phyloP scores from a whole-genome alignment of 495 filamentous ascomycete genomes.

The Bacidia rubella region DNA sequence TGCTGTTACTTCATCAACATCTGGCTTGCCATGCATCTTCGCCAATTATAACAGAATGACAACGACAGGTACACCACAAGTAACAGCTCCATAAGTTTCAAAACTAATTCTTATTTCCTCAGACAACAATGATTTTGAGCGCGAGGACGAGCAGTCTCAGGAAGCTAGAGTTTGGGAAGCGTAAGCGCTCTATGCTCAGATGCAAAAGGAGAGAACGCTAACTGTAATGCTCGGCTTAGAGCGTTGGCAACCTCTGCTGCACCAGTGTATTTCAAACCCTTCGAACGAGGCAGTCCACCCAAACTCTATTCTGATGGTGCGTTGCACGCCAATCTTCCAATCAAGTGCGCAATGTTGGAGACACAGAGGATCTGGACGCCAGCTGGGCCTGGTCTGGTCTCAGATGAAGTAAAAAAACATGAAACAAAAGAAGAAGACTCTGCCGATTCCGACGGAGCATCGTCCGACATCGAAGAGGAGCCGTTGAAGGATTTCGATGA shows the following conservation, averaged over 20 bases:
- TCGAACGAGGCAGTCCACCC: constrained; percentile 1
- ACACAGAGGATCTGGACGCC: constrained; percentile 5
- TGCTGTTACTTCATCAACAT: background rate
- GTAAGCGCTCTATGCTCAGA: background rate
- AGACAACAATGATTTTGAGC: background rate
- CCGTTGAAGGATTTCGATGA: background rate
- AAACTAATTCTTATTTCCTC: background rate
- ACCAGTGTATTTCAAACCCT: constrained; percentile 11
- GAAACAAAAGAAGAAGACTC: background rate
- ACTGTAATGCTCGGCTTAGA: too few species aligned
- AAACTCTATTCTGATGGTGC: constrained; percentile 9
- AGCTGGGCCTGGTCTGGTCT: background rate
- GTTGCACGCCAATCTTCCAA: constrained; percentile 9
- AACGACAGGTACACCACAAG: background rate
- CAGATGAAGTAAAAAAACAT: background rate
- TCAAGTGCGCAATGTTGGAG: constrained; percentile 6
- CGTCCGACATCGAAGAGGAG: background rate
- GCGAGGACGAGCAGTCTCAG: background rate
- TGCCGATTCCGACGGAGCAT: background rate
- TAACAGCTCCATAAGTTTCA: too few species aligned
- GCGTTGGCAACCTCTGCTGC: constrained; percentile 10
- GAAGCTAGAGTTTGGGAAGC: constrained; percentile 5
- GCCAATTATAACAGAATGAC: constrained; percentile 3
- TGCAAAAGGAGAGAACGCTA: too few species aligned
- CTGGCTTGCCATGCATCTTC: constrained; percentile 1